Base-by-base conservation (phyloP, 768 basidiomycete species). In the Termitomyces sp. region DNA sequence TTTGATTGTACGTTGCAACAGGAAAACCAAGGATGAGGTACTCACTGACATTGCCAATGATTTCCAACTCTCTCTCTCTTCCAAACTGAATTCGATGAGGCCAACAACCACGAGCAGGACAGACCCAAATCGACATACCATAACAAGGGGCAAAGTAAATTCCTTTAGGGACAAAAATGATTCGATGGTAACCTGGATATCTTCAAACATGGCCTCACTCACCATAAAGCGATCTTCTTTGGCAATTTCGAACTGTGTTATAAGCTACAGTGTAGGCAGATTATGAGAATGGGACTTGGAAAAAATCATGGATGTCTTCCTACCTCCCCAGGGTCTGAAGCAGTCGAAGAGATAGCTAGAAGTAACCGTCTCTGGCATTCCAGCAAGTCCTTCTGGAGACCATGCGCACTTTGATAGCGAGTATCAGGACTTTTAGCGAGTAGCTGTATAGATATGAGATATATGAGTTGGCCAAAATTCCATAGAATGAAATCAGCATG, bases 371-470 rank as follows among this genome's bases (percentile, higher is more conserved):
- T 71, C 66, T 90, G 88, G 57, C 86, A 88, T 63, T 86, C 80
- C 53, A 87, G 66, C 15, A 90, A 73, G 64, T 90, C 88, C 17
- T 72, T 73, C 62, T 84, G 86, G 48, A 90, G 72, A 0, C 88
- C 88, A 62, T 82, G 77, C 1, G 86, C 86, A 65, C 85, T 85
- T 64, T 87, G 86, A 63, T 90, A 90, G 47, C 88, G 78, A 41
- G 69, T 64, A 66, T 88, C 87, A 0, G 87, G 86, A 55, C 75
- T 79, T 68, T 90, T 90, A 5, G 77, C 69, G n/a, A 88, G 74
- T 30, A 89, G 77, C 84, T 87, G 55, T 23, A 33, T 23, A 55
- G 30, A 33, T 15, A 45, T 33, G 37, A 45, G 19, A 40, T 11
- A 52, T 50, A 57, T 62, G 47, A 58, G 60, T 43, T 49, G 58